These are phyloP conservation scores for Vitis amurensis DNA, from an alignment of 164 flowering plant genomes.

Conservation along the genomic window DNA sequence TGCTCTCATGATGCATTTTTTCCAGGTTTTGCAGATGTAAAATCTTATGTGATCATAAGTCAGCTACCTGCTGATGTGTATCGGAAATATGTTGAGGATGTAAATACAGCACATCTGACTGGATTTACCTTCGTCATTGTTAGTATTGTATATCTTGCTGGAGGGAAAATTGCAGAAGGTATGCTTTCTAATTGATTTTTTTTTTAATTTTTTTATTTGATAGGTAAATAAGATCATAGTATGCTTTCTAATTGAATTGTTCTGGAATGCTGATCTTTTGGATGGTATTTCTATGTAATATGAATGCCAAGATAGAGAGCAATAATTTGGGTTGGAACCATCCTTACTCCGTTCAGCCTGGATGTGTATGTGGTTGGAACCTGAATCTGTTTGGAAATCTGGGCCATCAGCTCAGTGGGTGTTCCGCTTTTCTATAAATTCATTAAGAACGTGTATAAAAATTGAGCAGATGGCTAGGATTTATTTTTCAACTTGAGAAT, in stretches of 20 bases:
- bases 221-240: no score
- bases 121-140: slow-evolving; percentile 77
- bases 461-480: not conserved
- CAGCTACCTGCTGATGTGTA: slow-evolving; percentile 69
- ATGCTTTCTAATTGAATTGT: no score
- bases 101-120: slow-evolving; percentile 44
- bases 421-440: no score
- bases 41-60: slow-evolving; percentile 73
- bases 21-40: slow-evolving; percentile 60
- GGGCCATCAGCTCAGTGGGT: no score
- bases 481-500: no score
- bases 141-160: slow-evolving; percentile 74
- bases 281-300: no score
- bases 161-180: slow-evolving; percentile 92
- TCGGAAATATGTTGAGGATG: slow-evolving; percentile 69
- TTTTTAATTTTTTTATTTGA: not conserved
- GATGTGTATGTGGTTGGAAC: not conserved
- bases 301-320: no score
- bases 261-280: no score
- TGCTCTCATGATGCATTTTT: slow-evolving; percentile 5
- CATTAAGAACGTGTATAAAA: no score
- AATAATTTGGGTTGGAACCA: no score
- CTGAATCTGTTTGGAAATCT: not conserved
- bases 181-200: slow-evolving; percentile 9
- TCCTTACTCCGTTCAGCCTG: not conserved